Base-by-base conservation (phyloP, 1,139 yeast genomes). In the Kurtzmaniella quercitrusa region DNA sequence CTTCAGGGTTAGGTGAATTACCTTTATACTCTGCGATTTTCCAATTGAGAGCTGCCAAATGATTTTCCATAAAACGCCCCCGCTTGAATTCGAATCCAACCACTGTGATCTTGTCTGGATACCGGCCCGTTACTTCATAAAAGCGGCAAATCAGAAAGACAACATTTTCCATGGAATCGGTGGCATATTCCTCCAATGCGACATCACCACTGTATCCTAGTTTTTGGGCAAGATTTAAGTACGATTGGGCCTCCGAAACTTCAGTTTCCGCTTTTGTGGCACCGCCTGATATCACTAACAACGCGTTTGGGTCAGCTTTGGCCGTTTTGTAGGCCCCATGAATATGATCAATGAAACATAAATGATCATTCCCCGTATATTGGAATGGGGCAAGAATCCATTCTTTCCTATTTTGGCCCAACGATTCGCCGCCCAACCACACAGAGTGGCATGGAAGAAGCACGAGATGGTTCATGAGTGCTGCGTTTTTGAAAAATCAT, bases 161-260 rank as follows among this genome's bases (percentile, higher is more conserved):
- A 6, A 87, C 75, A 57, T 88, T 88, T 56, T 88, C 95, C 57
- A 83, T 84, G 1, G 95, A 86, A 58, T 88, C 95, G 38, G 88
- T 65, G 0, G 96, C 91, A 59, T 65, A 84, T 50, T 83, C 88
- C 55, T 88, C 96, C 4, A 64, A 46, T 2, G 76, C 56, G 26
- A 76, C 56, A 52, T 42, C 48, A 50, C 15, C 42, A 51, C 40
- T 49, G 39, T n/a, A 45, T 47, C 37, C 41, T 20, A 14, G 19
- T 19, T 47, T 41, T 20, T 38, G 33, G 0, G 72, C 66, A 32
- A 76, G 60, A 18, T 64, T 53, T 38, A 61, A 73, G 56, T 86
- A 85, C 12, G 87, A 78, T 42, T 63, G 65, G 0, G 88, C 75
- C 57, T 87, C 95, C 8, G 86, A 77, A 0, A 74, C 52, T 0